Conservation (phyloP, 129 eudicot genomes). For the Tanacetum coccineum region DNA sequence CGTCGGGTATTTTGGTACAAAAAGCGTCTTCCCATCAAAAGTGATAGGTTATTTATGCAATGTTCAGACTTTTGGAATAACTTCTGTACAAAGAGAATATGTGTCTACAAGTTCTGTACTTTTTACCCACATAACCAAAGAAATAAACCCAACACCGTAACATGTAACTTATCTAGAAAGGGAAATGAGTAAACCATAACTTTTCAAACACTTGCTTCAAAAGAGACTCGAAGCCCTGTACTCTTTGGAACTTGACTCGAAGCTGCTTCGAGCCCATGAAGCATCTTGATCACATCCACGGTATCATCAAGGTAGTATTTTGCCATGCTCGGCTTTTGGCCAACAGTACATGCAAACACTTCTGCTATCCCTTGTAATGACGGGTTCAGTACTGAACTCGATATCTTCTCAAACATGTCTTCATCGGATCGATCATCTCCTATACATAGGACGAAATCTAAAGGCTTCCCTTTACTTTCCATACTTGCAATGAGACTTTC, state of each 20-base stretch:
- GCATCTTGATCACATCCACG: slow-evolving; percentile 67
- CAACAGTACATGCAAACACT: slow-evolving; percentile 91
- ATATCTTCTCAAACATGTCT: slow-evolving; percentile 87
- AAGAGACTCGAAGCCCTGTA: slow-evolving; percentile 29
- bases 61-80: too few species aligned
- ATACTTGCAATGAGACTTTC: slow-evolving; percentile 60
- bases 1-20: too few species aligned
- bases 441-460: slow-evolving; percentile 82
- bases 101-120: slow-evolving; percentile 19
- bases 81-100: slow-evolving; percentile 30
- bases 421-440: slow-evolving; percentile 97
- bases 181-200: background rate
- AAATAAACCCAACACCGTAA: background rate
- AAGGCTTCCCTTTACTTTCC: slow-evolving; percentile 48
- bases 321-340: slow-evolving; percentile 98
- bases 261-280: slow-evolving; percentile 62
- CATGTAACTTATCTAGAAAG: background rate
- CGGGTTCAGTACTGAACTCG: slow-evolving; percentile 38
- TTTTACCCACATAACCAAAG: background rate
- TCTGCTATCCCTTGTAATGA: slow-evolving; percentile 31
- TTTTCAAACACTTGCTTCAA: slow-evolving; percentile 29
- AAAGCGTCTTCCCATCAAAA: too few species aligned
- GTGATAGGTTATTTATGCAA: too few species aligned
- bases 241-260: slow-evolving; percentile 33
- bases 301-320: slow-evolving; percentile 89